phyloP scores from a whole-genome alignment of 1,284 basidiomycete species.

The Naganishia albida region DNA sequence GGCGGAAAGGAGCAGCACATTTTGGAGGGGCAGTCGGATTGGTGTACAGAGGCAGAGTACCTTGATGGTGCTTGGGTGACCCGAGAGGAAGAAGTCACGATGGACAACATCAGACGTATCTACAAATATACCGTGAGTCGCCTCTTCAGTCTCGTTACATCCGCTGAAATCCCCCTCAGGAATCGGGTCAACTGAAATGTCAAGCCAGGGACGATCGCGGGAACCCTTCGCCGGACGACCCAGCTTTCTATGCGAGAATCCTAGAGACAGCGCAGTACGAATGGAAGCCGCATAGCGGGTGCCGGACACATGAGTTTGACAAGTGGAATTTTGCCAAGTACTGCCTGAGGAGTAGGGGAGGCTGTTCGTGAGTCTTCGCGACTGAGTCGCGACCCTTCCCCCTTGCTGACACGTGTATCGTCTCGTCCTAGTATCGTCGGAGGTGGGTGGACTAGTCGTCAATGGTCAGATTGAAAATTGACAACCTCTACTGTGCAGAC shows the following conservation, averaged over 20 bases:
- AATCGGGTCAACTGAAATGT: constrained; percentile 1
- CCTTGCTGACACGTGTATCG: background rate
- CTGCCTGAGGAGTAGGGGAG: constrained; percentile 21
- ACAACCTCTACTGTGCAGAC: constrained; percentile 13
- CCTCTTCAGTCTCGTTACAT: background rate
- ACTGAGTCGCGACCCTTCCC: background rate
- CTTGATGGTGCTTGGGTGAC: constrained; percentile 13
- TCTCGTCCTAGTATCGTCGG: constrained; percentile 21
- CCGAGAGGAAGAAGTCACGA: background rate
- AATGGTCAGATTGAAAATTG: no score
- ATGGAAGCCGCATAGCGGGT: constrained; percentile 17
- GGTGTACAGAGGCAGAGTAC: constrained; percentile 27
- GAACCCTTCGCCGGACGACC: constrained; percentile 2
- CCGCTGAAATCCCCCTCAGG: background rate
- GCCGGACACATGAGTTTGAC: constrained; percentile 13
- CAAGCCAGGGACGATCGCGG: constrained; percentile 1
- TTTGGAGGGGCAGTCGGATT: background rate
- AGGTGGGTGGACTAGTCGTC: background rate
- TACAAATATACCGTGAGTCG: constrained; percentile 17
- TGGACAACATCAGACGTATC: constrained; percentile 4
- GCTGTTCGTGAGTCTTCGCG: constrained; percentile 22
- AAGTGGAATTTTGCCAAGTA: constrained; percentile 17
- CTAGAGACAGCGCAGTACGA: constrained; percentile 17
- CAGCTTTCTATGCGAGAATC: constrained; percentile 8
- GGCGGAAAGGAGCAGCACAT: background rate